A percentile compares a stretch with the other conserved stretches of the same genome.
These are phyloP conservation scores for Phaeosphaeriaceae sp. DNA, from an alignment of 2,329 filamentous ascomycete genomes.

Conservation along the genomic window DNA sequence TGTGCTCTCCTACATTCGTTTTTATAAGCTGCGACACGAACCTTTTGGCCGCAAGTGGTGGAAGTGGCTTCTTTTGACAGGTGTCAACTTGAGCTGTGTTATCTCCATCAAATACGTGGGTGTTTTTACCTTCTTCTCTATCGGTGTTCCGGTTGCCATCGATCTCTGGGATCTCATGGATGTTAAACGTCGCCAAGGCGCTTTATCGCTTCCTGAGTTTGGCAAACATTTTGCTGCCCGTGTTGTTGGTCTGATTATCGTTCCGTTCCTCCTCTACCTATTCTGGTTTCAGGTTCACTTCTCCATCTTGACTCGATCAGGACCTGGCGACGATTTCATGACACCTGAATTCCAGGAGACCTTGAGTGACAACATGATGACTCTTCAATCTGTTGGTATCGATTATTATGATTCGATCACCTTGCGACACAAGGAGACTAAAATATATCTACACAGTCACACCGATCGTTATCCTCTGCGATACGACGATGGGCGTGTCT, in stretches of 20 bases:
- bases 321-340: slow-evolving; percentile 98
- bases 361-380: slow-evolving; percentile 91
- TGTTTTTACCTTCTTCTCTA: slow-evolving; percentile 94
- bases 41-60: slow-evolving; percentile 97
- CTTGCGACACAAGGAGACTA: slow-evolving; percentile 95
- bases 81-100: slow-evolving; percentile 92
- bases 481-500: slow-evolving; percentile 96
- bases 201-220: slow-evolving; percentile 80
- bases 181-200: slow-evolving; percentile 80
- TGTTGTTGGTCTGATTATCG: slow-evolving; percentile 81
- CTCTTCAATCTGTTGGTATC: slow-evolving; percentile 82
- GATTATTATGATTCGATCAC: slow-evolving; percentile 90
- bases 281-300: slow-evolving; percentile 99
- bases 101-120: slow-evolving; percentile 99
- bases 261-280: slow-evolving; percentile 96
- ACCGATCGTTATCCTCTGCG: slow-evolving; percentile 86
- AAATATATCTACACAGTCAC: slow-evolving; percentile 94
- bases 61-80: slow-evolving; percentile 98
- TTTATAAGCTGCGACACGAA: slow-evolving; percentile 92
- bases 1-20: slow-evolving; percentile 91
- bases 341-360: slow-evolving; percentile 98
- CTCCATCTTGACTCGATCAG: slow-evolving; percentile 82
- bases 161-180: slow-evolving; percentile 95
- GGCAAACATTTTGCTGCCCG: slow-evolving; percentile 89
- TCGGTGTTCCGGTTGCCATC: slow-evolving; percentile 90